Evolutionary conservation across 805 yeast genomes (phyloP), one percentile per base, ranked within the genome.

Genomic region (Yamadazyma phyllophila): DNA sequence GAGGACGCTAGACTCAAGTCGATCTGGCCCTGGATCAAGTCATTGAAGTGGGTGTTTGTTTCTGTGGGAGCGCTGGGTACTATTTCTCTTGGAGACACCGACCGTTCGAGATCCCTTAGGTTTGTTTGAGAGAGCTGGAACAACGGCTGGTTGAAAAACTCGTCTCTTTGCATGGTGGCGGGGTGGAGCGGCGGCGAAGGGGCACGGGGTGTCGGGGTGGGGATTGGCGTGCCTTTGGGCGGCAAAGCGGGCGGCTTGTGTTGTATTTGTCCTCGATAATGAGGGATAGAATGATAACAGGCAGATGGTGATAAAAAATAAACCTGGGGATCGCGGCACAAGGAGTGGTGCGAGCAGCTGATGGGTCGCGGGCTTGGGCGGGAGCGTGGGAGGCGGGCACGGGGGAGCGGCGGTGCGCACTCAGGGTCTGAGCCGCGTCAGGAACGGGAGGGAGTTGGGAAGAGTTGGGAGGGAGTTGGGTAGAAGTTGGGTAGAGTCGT

Each of bases 1-100:
- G 84, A 75, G n/a, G 86, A 80, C 0, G 90, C 90, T 26, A 78
- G 62, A 11, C 74, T 68, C 42, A 85, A 63, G 51, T 83, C 88
- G 12, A 77, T 69, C 46, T 76, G 77, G 36, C 69, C 77, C 39
- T 69, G 69, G 13, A 64, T 51, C n/a, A 60, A 41, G 27, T 45
- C 51, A 27, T 27, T 17, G 45, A 48, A 42, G 38, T 34, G 31
- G 39, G 35, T 43, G 10, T 35, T 42, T 9, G 27, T 33, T 20
- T 29, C 17, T 15, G 37, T 30, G 26, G 33, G 6, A 16, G 39
- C 41, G 16, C 29, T 17, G 7, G 47, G 47, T 7, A 61, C 47
- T 29, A 61, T 54, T 48, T 62, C 71, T 39, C 62, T 49, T 6
- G 73, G 73, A 15, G 67, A 61, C 10, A 67, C 68, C 11, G 69